Conservation (phyloP, 345 rosid species). For the Gossypium turneri region DNA sequence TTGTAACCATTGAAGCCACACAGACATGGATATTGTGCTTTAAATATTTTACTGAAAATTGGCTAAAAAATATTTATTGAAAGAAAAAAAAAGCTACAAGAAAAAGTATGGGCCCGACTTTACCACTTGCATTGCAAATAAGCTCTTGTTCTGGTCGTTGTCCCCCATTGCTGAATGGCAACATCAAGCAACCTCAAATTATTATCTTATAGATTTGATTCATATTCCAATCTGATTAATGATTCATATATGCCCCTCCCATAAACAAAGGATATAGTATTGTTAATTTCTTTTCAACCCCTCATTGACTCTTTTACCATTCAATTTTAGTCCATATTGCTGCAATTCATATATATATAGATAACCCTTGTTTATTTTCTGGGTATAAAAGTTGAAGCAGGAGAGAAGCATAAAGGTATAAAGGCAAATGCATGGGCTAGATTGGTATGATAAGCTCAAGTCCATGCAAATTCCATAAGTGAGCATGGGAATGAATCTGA, state of each 20-base stretch:
- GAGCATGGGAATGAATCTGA: conserved; percentile 18
- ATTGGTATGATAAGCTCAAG: not conserved
- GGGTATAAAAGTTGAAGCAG: not conserved
- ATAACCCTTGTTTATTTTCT: not conserved
- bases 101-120: not conserved
- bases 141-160: not conserved
- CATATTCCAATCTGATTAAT: not conserved
- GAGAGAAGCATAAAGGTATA: not conserved
- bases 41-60: not conserved
- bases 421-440: conserved; percentile 4
- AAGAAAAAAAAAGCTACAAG: not conserved
- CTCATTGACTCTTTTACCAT: no score
- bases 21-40: no score
- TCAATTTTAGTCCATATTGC: no score
- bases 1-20: not conserved
- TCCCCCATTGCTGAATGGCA: not conserved
- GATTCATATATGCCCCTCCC: not conserved
- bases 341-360: no score
- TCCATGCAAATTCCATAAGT: conserved; percentile 16
- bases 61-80: not conserved
- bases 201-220: not conserved
- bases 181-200: not conserved
- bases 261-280: no score
- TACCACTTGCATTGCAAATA: not conserved
- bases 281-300: no score